phyloP scores from a whole-genome alignment of 225 moss, liverwort and hornwort species.

The Physcomitrellopsis africana region DNA sequence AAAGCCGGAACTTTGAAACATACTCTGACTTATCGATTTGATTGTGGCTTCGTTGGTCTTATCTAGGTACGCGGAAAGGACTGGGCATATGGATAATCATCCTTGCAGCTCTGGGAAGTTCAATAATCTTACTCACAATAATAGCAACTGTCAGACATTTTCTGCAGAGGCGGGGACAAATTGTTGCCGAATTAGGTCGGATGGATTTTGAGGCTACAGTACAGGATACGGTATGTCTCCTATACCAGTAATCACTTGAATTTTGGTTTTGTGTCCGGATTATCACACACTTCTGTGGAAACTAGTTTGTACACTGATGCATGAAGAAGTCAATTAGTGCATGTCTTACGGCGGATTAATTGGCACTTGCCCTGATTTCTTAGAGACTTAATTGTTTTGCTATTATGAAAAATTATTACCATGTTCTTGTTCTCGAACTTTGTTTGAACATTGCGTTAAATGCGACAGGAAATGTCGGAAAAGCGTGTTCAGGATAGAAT shows the following conservation, averaged over 20 bases:
- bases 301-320: not conserved
- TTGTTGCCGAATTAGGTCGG: constrained; percentile 3
- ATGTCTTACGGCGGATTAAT: not conserved
- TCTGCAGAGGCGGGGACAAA: constrained; percentile 35
- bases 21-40: not conserved
- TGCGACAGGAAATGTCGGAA: constrained; percentile 45
- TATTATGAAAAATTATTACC: not conserved
- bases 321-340: not conserved
- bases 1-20: no score
- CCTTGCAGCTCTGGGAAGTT: constrained; percentile 45
- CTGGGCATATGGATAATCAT: constrained; percentile 57
- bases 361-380: not conserved
- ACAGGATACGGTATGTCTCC: constrained; percentile 39
- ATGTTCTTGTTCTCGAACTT: not conserved
- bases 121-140: constrained; percentile 38
- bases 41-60: not conserved
- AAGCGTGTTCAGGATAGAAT: constrained; percentile 26
- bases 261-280: not conserved
- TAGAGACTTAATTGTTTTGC: not conserved
- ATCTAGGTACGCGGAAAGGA: constrained; percentile 30
- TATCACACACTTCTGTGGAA: not conserved
- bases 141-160: constrained; percentile 29
- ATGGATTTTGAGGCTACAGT: constrained; percentile 59
- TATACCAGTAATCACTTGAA: not conserved
- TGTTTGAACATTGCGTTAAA: not conserved